Conservation (phyloP, 345 rosid genomes). For the Odontarrhena argentea region DNA sequence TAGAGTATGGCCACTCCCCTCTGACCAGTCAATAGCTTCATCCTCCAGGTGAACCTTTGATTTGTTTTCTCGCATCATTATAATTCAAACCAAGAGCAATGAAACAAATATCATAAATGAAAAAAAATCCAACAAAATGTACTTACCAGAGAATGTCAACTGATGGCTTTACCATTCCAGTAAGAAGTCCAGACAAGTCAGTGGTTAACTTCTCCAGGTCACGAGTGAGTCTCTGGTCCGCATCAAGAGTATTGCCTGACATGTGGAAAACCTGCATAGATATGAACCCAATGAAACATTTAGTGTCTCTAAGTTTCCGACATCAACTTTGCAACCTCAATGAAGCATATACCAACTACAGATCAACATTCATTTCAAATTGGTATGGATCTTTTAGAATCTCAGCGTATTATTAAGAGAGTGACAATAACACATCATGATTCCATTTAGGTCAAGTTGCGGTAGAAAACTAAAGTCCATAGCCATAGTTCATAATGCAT, state of each 20-base stretch:
- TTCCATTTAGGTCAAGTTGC: constrained; percentile 19
- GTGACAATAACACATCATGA: constrained; percentile 11
- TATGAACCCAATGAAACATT: constrained; percentile 20
- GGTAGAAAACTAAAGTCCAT: background rate
- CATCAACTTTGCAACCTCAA: constrained; percentile 22
- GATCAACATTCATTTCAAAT: background rate
- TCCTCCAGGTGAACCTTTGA: constrained; percentile 98
- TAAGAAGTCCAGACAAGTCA: constrained; percentile 86
- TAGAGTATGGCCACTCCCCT: constrained; percentile 95
- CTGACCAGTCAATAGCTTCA: constrained; percentile 91
- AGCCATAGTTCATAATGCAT: constrained; percentile 24
- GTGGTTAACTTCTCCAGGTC: constrained; percentile 88
- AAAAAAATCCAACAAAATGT: constrained; percentile 24
- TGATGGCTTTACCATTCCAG: constrained; percentile 99
- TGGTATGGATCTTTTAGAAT: constrained; percentile 13
- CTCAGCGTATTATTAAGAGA: constrained; percentile 8
- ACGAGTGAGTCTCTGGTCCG: constrained; percentile 93
- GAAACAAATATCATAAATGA: constrained; percentile 21
- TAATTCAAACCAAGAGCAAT: constrained; percentile 24
- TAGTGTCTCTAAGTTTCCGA: constrained; percentile 5
- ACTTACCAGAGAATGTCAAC: constrained; percentile 95
- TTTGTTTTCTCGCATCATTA: constrained; percentile 24
- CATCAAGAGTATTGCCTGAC: constrained; percentile 87
- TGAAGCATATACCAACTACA: constrained; percentile 18
- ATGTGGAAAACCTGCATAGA: constrained; percentile 72